phyloP scores from a whole-genome alignment of 192 early-diverging fungal genomes.

The Chytriomyces confervae region DNA sequence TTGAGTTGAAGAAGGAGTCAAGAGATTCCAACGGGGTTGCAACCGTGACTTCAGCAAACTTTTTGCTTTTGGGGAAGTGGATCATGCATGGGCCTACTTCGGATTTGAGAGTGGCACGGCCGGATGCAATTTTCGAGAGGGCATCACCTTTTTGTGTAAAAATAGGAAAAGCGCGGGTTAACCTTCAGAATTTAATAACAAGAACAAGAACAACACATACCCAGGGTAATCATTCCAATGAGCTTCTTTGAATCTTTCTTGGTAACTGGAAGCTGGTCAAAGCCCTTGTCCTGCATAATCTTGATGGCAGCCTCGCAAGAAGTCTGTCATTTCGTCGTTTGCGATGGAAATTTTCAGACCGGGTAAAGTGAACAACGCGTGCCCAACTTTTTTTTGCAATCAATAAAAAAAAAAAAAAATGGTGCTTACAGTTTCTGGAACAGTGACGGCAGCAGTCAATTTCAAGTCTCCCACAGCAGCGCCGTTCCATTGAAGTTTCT shows the following conservation, averaged over 20 bases:
- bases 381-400: no score
- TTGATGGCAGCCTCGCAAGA: constrained; percentile 80
- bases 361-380: constrained; percentile 4
- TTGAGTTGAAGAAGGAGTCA: constrained; percentile 89
- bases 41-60: constrained; percentile 86
- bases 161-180: neutral
- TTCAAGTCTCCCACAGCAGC: constrained; percentile 82
- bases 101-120: constrained; percentile 64
- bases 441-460: constrained; percentile 84
- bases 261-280: constrained; percentile 95
- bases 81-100: constrained; percentile 62
- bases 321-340: constrained; percentile 44
- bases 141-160: constrained; percentile 62
- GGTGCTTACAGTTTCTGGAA: constrained; percentile 67
- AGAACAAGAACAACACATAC: constrained; percentile 25
- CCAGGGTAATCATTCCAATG: constrained; percentile 87
- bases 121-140: constrained; percentile 78
- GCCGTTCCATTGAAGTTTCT: constrained; percentile 76
- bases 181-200: no score
- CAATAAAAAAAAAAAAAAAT: no score
- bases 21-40: constrained; percentile 84
- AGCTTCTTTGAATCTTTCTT: constrained; percentile 57
- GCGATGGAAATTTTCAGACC: neutral
- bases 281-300: constrained; percentile 86
- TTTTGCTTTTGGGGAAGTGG: constrained; percentile 82